Conservation (phyloP, 331 rosid species). For the Malus hybrid region DNA sequence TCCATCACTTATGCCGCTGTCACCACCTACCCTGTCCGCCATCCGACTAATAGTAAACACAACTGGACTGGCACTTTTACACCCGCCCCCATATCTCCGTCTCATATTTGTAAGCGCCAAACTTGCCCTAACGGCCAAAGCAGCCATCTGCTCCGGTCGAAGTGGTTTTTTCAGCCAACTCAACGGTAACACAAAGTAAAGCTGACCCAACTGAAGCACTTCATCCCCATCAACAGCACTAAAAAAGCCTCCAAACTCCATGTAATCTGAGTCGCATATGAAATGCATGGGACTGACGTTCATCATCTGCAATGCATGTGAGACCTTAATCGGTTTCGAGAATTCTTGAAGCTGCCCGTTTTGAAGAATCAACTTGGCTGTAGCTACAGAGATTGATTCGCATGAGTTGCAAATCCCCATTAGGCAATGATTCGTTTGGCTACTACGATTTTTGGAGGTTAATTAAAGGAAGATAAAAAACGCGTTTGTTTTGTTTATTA, state of each 20-base stretch:
- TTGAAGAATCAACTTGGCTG: conserved; percentile 16
- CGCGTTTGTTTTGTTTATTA: not conserved
- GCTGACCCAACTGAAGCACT: conserved; percentile 26
- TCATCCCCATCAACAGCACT: conserved; percentile 7
- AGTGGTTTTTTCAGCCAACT: conserved; percentile 8
- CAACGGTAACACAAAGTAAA: conserved; percentile 16
- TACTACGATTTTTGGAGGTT: not conserved
- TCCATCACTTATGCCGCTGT: not conserved
- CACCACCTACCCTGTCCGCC: not conserved
- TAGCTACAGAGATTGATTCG: not conserved
- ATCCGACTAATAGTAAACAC: not conserved
- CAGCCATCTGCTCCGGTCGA: conserved; percentile 18
- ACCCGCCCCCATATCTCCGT: not conserved
- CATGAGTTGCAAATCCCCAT: conserved; percentile 20
- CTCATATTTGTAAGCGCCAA: not conserved
- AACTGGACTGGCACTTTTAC: conserved; percentile 1
- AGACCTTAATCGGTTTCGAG: conserved; percentile 19
- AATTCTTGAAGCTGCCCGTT: conserved; percentile 22
- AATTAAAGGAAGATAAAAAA: not conserved
- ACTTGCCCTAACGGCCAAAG: conserved; percentile 18
- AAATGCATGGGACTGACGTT: not conserved
- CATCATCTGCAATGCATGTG: conserved; percentile 6
- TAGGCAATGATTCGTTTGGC: not conserved
- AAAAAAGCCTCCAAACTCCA: conserved; percentile 12
- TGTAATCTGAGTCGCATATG: conserved; percentile 16